phyloP scores from a whole-genome alignment of 345 rosid genomes.

The Kandelia obovata region DNA sequence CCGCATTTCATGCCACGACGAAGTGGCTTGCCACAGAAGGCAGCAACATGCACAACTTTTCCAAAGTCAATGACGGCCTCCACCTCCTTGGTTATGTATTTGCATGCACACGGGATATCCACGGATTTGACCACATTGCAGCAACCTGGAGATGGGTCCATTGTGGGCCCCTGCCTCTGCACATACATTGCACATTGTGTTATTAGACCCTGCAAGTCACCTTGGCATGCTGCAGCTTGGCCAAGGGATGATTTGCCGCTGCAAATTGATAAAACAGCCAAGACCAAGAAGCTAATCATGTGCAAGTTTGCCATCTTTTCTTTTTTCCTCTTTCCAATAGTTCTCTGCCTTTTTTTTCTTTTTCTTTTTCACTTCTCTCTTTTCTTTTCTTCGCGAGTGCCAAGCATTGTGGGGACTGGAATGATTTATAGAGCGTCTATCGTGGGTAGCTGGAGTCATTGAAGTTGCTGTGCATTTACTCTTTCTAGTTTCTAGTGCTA shows the following conservation, averaged over 20 bases:
- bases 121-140: conserved; percentile 22
- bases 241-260: background rate
- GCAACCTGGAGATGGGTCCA: conserved; percentile 28
- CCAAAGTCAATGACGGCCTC: conserved; percentile 32
- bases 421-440: no score
- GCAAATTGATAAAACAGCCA: background rate
- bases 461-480: no score
- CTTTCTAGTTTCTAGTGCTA: no score
- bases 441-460: no score
- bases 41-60: conserved; percentile 41
- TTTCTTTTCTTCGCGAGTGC: no score
- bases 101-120: conserved; percentile 33
- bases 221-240: conserved; percentile 11
- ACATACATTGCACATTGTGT: conserved; percentile 20
- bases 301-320: background rate
- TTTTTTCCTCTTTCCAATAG: no score
- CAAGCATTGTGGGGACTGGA: no score
- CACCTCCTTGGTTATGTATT: conserved; percentile 23
- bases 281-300: background rate
- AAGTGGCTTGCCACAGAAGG: conserved; percentile 39
- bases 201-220: conserved; percentile 9
- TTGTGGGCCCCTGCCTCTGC: conserved; percentile 2
- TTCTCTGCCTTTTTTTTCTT: no score
- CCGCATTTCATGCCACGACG: conserved; percentile 43
- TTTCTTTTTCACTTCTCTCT: no score